Evolutionary conservation across 768 basidiomycete genomes (phyloP), one percentile per base, ranked within the genome.

Genomic region (Flagelloscypha sp.): DNA sequence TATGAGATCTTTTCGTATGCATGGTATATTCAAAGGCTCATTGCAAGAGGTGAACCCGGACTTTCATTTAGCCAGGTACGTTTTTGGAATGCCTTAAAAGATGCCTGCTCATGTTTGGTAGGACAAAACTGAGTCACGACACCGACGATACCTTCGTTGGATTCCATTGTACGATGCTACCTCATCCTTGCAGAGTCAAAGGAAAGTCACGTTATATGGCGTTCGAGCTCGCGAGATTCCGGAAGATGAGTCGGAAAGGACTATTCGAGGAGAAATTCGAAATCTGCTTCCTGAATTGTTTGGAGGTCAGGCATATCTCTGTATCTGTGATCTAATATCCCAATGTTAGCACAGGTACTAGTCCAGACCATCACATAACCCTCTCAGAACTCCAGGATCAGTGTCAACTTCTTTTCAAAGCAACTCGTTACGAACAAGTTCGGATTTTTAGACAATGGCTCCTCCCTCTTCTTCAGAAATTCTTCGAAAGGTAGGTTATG

Each of bases 381-480:
- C 57, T 62, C 9, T 47, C 57, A 4, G 49, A 49, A n/a, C 45
- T 77, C 12, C 52, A 64, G 9, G 44, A 50, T 11, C 59, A 54
- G 18, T 83, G 79, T 50, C 54, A 47, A 7, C 60, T 57, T 4
- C 49, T 80, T 27, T 48, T 76, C 20, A 55, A 55, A 4, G 76
- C 82, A 3, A 66, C 82, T 16, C 73, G 81, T 15, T 87, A 75
- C 42, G 83, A 87, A 44, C 84, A 87, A 57, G 73, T 84, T 24
- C 66, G 79, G 46, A 72, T 72, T 7, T 68, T 86, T 36, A 67
- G 65, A 36, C 70, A 75, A 31, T 89, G 86, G 86, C 61, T 89
- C 21, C 52, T 84, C n/a, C 86, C 85, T 3, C 61, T 76, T 17
- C 63, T 83, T 27, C 69, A 69, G 44, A 76, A 72, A 42, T 58